Evolutionary conservation across 129 eudicot species (phyloP).

Genomic region (Oenanthe sinensis): DNA sequence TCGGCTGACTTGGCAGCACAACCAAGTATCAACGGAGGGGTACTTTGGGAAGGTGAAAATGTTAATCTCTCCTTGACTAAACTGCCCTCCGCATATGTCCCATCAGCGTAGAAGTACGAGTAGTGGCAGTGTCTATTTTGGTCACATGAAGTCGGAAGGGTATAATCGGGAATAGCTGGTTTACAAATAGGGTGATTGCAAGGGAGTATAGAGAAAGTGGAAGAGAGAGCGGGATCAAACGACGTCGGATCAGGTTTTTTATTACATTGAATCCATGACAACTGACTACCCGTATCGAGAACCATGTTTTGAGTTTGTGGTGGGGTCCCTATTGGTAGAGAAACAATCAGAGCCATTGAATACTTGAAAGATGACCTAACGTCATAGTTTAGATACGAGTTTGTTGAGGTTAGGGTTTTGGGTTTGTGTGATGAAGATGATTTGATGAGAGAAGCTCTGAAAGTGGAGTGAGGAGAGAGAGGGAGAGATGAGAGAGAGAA

Average conservation of each 20-base stretch:
- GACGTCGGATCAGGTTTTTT: conserved; percentile 45
- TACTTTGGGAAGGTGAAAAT: conserved; percentile 41
- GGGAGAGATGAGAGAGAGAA: conserved; percentile 40
- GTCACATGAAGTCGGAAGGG: conserved; percentile 75
- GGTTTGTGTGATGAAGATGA: not conserved
- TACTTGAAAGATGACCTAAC: conserved; percentile 47
- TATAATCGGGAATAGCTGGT: conserved; percentile 70
- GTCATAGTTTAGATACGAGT: conserved; percentile 20
- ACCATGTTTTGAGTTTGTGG: conserved; percentile 82
- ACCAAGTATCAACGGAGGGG: conserved; percentile 75
- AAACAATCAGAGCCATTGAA: conserved; percentile 69
- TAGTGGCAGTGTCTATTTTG: conserved; percentile 70
- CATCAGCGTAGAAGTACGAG: conserved; percentile 80
- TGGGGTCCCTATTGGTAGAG: conserved; percentile 73
- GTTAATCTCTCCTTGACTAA: conserved; percentile 63
- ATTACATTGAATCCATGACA: conserved; percentile 87
- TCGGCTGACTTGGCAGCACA: conserved; percentile 53
- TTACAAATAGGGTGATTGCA: conserved; percentile 70
- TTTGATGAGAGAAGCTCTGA: conserved; percentile 23
- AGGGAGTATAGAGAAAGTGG: conserved; percentile 73
- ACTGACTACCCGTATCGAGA: conserved; percentile 74
- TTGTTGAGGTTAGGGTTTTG: not conserved
- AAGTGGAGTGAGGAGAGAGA: conserved; percentile 28
- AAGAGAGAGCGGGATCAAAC: conserved; percentile 71
- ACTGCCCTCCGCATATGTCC: conserved; percentile 83